Conservation (phyloP, 2,329 filamentous ascomycete genomes). For the Trichoderma endophyticum region DNA sequence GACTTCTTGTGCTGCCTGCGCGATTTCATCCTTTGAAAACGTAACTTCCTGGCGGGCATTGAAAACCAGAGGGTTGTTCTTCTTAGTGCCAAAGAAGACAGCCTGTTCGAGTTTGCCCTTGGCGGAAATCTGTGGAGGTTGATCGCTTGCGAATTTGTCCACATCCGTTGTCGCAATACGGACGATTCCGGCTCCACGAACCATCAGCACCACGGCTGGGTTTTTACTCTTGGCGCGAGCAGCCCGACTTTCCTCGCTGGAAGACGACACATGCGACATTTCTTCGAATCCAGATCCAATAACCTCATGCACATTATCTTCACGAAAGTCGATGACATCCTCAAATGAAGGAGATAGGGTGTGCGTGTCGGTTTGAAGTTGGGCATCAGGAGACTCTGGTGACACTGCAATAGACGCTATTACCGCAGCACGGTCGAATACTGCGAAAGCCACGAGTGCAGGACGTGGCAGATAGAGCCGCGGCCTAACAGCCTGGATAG, state of each 20-base stretch:
- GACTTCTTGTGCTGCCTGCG: constrained; percentile 71
- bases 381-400: constrained; percentile 70
- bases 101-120: constrained; percentile 92
- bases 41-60: constrained; percentile 62
- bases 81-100: constrained; percentile 82
- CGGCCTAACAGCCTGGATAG: constrained; percentile 46
- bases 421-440: constrained; percentile 75
- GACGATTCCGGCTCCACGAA: constrained; percentile 61
- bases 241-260: constrained; percentile 46
- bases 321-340: constrained; percentile 78
- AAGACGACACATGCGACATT: constrained; percentile 34
- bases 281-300: constrained; percentile 64
- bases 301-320: constrained; percentile 61
- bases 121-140: constrained; percentile 65
- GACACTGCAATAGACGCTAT: constrained; percentile 68
- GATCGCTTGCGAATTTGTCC: constrained; percentile 57
- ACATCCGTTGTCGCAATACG: constrained; percentile 58
- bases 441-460: constrained; percentile 74
- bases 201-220: constrained; percentile 58
- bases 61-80: constrained; percentile 86
- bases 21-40: constrained; percentile 69
- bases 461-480: constrained; percentile 75
- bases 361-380: constrained; percentile 67
- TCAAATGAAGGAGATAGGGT: constrained; percentile 69
- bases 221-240: constrained; percentile 57